These are phyloP conservation scores for Crithidia bombi DNA, from an alignment of 208 protist species.

Conservation along the genomic window DNA sequence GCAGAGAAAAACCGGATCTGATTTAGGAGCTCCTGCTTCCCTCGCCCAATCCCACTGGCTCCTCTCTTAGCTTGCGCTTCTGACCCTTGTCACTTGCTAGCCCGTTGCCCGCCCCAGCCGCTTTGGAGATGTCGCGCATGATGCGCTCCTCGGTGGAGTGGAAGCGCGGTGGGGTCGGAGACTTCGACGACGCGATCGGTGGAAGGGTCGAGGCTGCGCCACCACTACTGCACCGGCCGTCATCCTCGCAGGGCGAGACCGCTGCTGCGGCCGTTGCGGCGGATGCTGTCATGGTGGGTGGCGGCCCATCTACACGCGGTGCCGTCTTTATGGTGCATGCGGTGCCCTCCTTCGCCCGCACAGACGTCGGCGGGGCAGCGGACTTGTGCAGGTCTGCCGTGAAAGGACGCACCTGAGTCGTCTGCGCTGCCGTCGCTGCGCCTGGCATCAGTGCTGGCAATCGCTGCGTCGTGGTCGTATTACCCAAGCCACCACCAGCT, in stretches of 20 bases:
- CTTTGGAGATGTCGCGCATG: slow-evolving; percentile 27
- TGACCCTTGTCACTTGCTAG: neutral
- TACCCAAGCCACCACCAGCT: neutral
- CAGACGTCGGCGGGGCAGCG: neutral
- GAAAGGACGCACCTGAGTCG: neutral
- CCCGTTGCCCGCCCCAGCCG: neutral
- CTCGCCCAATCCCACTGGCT: too few relatives aligned
- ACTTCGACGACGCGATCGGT: neutral
- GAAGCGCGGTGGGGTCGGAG: neutral
- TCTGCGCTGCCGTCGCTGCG: neutral
- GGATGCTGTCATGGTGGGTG: neutral
- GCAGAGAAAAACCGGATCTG: too few relatives aligned
- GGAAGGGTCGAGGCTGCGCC: neutral
- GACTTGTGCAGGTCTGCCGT: neutral
- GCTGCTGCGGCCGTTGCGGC: neutral
- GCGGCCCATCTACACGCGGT: neutral
- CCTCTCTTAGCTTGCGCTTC: slow-evolving; percentile 18
- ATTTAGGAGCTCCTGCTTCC: too few relatives aligned
- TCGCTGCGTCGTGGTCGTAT: neutral
- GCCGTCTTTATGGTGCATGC: too few relatives aligned
- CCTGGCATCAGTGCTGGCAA: slow-evolving; percentile 3
- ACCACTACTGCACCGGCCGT: neutral
- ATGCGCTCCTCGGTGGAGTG: slow-evolving; percentile 34
- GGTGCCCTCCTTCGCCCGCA: neutral
- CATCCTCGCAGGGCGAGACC: neutral